Conservation (phyloP, 2,329 filamentous ascomycete species). For the Sporothrix phasma region DNA sequence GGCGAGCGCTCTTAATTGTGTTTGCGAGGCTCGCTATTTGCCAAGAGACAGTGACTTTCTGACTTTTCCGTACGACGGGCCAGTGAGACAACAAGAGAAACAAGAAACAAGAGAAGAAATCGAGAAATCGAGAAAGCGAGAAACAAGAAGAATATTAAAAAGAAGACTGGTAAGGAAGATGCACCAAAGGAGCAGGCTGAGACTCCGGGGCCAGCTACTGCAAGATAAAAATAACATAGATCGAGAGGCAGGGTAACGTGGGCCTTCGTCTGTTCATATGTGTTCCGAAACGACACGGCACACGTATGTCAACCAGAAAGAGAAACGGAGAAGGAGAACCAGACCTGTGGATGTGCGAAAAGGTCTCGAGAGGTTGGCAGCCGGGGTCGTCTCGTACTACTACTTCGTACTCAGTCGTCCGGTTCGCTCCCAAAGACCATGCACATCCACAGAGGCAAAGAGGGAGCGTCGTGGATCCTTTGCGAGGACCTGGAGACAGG, state of each 20-base stretch:
- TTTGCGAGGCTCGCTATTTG: no score
- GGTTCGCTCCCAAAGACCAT: not conserved
- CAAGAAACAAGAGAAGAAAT: not conserved
- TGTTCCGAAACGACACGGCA: not conserved
- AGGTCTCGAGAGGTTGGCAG: no score
- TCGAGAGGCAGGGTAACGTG: not conserved
- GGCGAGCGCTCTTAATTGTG: no score
- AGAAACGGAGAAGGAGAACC: not conserved
- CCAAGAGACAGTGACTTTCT: not conserved
- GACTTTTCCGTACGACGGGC: not conserved
- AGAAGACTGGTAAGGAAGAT: no score
- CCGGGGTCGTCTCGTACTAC: no score
- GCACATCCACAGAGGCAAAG: not conserved
- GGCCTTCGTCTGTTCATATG: not conserved
- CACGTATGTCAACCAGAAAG: not conserved
- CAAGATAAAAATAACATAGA: not conserved
- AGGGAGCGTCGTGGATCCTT: not conserved
- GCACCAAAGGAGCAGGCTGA: not conserved
- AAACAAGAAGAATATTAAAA: not conserved
- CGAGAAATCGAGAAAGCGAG: not conserved
- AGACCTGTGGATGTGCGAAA: no score
- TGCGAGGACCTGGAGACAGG: not conserved
- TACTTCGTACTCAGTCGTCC: not conserved
- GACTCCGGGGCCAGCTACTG: conserved; percentile 1
- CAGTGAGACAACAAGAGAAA: not conserved